These are phyloP conservation scores for Wickerhamiella occidentalis DNA, from an alignment of 805 yeast genomes.

Conservation along the genomic window DNA sequence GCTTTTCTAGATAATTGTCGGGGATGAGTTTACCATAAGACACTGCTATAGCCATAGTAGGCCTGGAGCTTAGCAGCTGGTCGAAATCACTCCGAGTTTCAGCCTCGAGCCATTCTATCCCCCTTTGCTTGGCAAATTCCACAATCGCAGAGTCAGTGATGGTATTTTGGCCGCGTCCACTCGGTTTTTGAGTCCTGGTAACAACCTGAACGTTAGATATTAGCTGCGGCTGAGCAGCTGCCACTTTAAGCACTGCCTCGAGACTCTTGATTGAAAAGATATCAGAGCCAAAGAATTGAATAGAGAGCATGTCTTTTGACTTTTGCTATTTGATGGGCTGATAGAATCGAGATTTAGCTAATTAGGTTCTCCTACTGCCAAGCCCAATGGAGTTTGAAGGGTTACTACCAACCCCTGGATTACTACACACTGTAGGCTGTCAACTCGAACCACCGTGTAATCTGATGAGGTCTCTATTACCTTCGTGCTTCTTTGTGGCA, in stretches of 20 bases:
- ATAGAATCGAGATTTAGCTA: too few relatives aligned
- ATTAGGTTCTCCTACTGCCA: too few relatives aligned
- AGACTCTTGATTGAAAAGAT: slow-evolving; percentile 18
- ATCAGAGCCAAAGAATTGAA: slow-evolving; percentile 22
- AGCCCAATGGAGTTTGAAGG: neutral
- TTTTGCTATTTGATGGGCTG: neutral
- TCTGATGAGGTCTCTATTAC: slow-evolving; percentile 16
- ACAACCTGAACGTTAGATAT: slow-evolving; percentile 15
- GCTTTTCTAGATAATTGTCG: slow-evolving; percentile 34
- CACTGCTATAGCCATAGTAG: slow-evolving; percentile 71
- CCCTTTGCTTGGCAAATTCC: slow-evolving; percentile 13
- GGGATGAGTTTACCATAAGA: slow-evolving; percentile 84
- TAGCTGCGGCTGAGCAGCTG: slow-evolving; percentile 10
- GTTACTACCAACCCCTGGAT: neutral
- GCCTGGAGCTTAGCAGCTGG: neutral
- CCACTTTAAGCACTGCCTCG: slow-evolving; percentile 12
- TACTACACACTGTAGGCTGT: too few relatives aligned
- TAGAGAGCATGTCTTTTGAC: neutral
- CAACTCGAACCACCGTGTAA: neutral
- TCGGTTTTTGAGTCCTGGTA: slow-evolving; percentile 18
- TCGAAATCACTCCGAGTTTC: slow-evolving; percentile 16
- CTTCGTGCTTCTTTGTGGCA: slow-evolving; percentile 22
- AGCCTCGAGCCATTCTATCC: slow-evolving; percentile 15
- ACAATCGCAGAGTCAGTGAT: slow-evolving; percentile 17
- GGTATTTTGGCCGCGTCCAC: slow-evolving; percentile 20